A percentile compares a stretch with the other conserved stretches of the same genome.
These are phyloP conservation scores for Willaertia magna DNA, from an alignment of 208 protist species.

Conservation along the genomic window DNA sequence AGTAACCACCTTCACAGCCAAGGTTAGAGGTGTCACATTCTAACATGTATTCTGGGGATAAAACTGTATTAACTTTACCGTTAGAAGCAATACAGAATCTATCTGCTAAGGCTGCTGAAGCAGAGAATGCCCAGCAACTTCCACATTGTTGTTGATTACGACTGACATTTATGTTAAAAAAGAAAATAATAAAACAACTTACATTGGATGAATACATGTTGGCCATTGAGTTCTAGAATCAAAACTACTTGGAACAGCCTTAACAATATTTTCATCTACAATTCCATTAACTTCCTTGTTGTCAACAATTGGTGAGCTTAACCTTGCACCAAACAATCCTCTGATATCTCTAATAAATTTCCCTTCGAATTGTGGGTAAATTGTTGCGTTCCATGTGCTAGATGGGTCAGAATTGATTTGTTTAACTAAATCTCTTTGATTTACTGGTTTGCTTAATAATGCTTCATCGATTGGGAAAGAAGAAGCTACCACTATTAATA, in stretches of 20 bases:
- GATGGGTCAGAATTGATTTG: neutral
- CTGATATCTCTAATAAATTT: neutral
- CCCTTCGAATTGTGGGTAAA: neutral
- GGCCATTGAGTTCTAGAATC: neutral
- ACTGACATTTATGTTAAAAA: neutral
- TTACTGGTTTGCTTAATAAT: no score
- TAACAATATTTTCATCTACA: no score
- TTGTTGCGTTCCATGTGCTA: neutral
- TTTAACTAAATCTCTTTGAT: no score
- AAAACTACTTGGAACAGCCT: neutral
- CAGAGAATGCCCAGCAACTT: neutral
- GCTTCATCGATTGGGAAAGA: no score
- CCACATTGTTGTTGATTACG: slow-evolving; percentile 9
- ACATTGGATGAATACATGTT: neutral
- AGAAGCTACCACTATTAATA: no score
- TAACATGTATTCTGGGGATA: neutral
- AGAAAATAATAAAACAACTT: neutral
- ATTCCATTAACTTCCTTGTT: no score
- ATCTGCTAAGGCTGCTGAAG: slow-evolving; percentile 52
- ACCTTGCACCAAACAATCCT: neutral
- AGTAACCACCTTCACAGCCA: neutral
- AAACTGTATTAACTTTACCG: slow-evolving; percentile 24
- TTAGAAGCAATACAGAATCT: slow-evolving; percentile 65
- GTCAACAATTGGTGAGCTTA: no score
- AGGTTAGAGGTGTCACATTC: neutral